A percentile compares a stretch with the other conserved stretches of the same genome.
phyloP scores from a whole-genome alignment of 768 basidiomycete genomes.

The Naganishia randhawae region DNA sequence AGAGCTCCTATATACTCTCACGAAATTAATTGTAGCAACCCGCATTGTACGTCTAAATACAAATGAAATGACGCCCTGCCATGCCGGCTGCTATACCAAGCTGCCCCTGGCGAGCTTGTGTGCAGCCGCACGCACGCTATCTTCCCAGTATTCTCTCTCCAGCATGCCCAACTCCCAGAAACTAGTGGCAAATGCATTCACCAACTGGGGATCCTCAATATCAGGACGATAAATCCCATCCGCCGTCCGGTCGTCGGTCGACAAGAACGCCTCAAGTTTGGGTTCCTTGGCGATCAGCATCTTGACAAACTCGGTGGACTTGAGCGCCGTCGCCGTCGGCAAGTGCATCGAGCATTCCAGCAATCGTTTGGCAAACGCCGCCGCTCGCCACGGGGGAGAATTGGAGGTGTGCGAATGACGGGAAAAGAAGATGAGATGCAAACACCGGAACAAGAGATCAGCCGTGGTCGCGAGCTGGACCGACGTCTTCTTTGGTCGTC shows the following conservation, averaged over 20 bases:
- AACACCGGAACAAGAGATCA: slow-evolving; percentile 75
- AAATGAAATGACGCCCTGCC: not conserved
- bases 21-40: not conserved
- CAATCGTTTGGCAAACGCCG: slow-evolving; percentile 92
- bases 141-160: slow-evolving; percentile 59
- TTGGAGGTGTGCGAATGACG: slow-evolving; percentile 58
- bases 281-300: slow-evolving; percentile 70
- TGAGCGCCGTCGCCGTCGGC: slow-evolving; percentile 64
- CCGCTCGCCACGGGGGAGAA: slow-evolving; percentile 67
- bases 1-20: not conserved
- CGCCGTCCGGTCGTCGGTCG: slow-evolving; percentile 76
- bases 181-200: slow-evolving; percentile 65
- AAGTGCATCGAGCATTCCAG: slow-evolving; percentile 75
- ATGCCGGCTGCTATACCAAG: not conserved
- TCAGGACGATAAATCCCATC: slow-evolving; percentile 82
- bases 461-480: slow-evolving; percentile 47
- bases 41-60: not conserved
- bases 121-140: slow-evolving; percentile 66
- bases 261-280: slow-evolving; percentile 75
- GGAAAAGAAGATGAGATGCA: slow-evolving; percentile 76
- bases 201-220: slow-evolving; percentile 70
- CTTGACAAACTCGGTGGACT: slow-evolving; percentile 69
- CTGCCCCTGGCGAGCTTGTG: slow-evolving; percentile 42
- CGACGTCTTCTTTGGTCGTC: slow-evolving; percentile 30
- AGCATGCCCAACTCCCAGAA: slow-evolving; percentile 75